Evolutionary conservation across 2,329 filamentous ascomycete genomes (phyloP).

Genomic region (Aspergillus neoniger): DNA sequence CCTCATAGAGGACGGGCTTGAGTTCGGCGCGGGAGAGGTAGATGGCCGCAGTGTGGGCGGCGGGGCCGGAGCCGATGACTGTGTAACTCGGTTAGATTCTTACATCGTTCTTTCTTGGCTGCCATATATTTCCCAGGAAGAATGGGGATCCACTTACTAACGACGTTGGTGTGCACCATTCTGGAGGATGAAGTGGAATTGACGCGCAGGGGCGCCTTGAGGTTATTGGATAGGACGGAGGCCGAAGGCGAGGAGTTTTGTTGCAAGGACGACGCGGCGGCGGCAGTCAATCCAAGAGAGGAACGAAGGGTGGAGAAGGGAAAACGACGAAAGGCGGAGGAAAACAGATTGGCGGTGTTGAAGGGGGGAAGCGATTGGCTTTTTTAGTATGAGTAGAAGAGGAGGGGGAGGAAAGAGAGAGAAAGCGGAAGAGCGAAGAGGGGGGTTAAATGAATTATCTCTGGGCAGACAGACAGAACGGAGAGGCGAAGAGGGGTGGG

Average conservation of each 20-base stretch:
- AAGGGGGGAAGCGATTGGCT: constrained; percentile 3
- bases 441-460: constrained; percentile 19
- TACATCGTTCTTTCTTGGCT: neutral
- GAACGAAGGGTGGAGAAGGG: constrained; percentile 66
- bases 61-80: constrained; percentile 92
- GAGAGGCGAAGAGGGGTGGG: constrained; percentile 21
- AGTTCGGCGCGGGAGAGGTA: constrained; percentile 94
- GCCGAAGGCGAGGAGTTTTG: constrained; percentile 55
- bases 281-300: constrained; percentile 69
- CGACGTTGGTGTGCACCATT: constrained; percentile 90
- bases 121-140: no score
- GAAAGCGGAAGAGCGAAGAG: neutral
- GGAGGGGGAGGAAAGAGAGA: constrained; percentile 19
- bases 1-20: constrained; percentile 94
- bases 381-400: constrained; percentile 14
- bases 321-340: constrained; percentile 72
- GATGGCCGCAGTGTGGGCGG: constrained; percentile 94
- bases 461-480: constrained; percentile 9
- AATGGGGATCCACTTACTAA: constrained; percentile 62
- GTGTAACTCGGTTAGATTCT: constrained; percentile 8
- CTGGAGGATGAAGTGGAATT: constrained; percentile 41
- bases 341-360: constrained; percentile 83
- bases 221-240: constrained; percentile 35
- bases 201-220: constrained; percentile 45
- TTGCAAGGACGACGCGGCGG: constrained; percentile 69